These are phyloP conservation scores for Russula vinacea DNA, from an alignment of 768 basidiomycete genomes.

Conservation along the genomic window DNA sequence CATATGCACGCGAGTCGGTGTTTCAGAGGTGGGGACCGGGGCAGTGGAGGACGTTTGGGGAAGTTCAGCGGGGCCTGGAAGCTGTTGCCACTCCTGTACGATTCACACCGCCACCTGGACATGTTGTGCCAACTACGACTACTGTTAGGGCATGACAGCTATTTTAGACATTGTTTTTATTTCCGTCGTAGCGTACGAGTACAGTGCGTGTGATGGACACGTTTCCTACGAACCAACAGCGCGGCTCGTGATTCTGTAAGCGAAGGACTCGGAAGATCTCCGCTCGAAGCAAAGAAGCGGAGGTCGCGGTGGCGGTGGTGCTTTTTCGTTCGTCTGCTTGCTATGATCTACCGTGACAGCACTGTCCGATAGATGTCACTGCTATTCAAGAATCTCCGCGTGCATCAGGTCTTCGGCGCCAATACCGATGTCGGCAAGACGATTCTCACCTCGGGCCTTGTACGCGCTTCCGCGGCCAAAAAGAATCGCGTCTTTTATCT, in stretches of 20 bases:
- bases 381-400: constrained; percentile 79
- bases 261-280: too few relatives aligned
- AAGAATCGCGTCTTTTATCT: constrained; percentile 60
- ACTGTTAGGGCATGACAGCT: constrained; percentile 8
- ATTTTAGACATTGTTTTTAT: background rate
- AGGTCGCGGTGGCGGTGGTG: background rate
- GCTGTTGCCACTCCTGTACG: background rate
- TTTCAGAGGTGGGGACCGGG: constrained; percentile 60
- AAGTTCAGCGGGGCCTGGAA: constrained; percentile 30
- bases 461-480: constrained; percentile 65
- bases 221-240: background rate
- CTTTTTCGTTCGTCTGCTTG: background rate
- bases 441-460: constrained; percentile 79
- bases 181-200: background rate
- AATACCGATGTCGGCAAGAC: constrained; percentile 98
- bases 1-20: constrained; percentile 48
- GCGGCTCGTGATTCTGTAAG: background rate
- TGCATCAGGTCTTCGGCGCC: constrained; percentile 92
- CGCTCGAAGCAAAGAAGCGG: background rate
- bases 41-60: constrained; percentile 39
- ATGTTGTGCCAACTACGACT: background rate
- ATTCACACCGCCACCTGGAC: background rate
- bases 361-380: constrained; percentile 59
- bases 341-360: background rate
- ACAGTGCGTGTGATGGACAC: background rate